These are phyloP conservation scores for Eimeria zaria DNA, from an alignment of 169 alveolate species.

Conservation along the genomic window DNA sequence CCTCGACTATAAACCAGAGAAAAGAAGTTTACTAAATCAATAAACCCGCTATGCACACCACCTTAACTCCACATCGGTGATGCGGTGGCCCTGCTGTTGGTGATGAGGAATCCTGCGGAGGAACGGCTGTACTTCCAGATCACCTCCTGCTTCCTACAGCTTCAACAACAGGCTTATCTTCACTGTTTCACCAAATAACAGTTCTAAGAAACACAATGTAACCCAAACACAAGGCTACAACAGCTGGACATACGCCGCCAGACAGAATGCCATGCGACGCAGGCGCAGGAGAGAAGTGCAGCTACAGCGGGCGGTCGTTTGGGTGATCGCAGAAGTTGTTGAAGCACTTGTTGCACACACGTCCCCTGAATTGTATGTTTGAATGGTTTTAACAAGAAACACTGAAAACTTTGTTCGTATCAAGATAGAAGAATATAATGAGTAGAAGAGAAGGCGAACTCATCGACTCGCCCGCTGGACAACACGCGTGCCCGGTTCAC, in stretches of 20 bases:
- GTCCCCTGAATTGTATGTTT: not conserved
- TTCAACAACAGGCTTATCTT: not conserved
- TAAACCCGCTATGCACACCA: not conserved
- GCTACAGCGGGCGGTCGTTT: slow-evolving; percentile 60
- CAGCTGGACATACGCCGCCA: not conserved
- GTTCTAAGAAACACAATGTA: not conserved
- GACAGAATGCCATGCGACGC: slow-evolving; percentile 56
- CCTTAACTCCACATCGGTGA: not conserved
- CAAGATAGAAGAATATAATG: not conserved
- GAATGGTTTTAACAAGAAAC: not conserved
- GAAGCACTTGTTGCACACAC: slow-evolving; percentile 1
- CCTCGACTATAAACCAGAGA: not conserved
- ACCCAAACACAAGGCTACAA: not conserved
- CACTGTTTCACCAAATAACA: not conserved
- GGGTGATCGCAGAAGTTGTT: slow-evolving; percentile 45
- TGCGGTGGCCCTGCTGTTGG: not conserved
- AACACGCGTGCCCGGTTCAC: not conserved
- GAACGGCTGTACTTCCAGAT: slow-evolving; percentile 68
- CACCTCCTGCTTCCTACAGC: slow-evolving; percentile 11
- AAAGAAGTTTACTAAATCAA: not conserved
- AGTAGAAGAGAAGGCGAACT: not conserved
- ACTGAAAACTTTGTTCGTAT: too few species aligned
- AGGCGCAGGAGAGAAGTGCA: slow-evolving; percentile 35
- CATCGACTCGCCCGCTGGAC: slow-evolving; percentile 22
- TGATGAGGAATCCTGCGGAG: slow-evolving; percentile 60